Base-by-base conservation (phyloP, 2,329 filamentous ascomycete genomes). In the Fusarium sp. region DNA sequence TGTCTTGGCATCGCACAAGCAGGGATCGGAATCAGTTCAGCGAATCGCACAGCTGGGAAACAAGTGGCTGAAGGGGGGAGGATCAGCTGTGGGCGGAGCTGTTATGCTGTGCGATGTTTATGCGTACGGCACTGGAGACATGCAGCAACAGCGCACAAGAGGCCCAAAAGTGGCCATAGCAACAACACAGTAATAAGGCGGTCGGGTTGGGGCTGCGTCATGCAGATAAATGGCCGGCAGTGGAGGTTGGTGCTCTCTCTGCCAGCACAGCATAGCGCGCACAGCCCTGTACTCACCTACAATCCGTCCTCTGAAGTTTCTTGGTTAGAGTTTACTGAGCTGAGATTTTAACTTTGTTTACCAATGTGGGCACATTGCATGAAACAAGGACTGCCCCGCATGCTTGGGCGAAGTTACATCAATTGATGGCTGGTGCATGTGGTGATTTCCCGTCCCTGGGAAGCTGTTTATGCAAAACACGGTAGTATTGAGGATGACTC, bases 1-100 rank as follows among this genome's bases (percentile, higher is more conserved):
- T 32, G 32, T 48, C 54, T 56, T 56, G 54, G 47, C 54, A 44
- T 56, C n/a, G 58, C 40, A 63, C 60, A 57, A 56, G n/a, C 44
- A 57, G 39, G 34, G 58, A 36, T 38, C 36, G 20, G 24, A 42
- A 38, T 21, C 26, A 45, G 23, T 23, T 26, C 30, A 58, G 24
- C 60, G 60, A 63, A 63, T 63, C 44, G 58, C 4, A n/a, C 15
- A 30, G 39, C 30, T 26, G 2, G 38, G 19, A 57, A 63, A 15
- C 12, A 40, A 32, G 60, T 63, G 60, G 60, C 60, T 62, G 58
- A 46, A 32, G 32, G 34, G 20, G 8, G 23, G 34, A 19, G 20
- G 45, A 47, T 47, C 45, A 47, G 30, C 45, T 36, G 17, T 15
- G 20, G 45, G 45, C 28, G 45, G 45, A 47, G 45, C 8, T 47